Conservation (phyloP, 208 protist genomes). For the Trypanosoma cruzi region DNA sequence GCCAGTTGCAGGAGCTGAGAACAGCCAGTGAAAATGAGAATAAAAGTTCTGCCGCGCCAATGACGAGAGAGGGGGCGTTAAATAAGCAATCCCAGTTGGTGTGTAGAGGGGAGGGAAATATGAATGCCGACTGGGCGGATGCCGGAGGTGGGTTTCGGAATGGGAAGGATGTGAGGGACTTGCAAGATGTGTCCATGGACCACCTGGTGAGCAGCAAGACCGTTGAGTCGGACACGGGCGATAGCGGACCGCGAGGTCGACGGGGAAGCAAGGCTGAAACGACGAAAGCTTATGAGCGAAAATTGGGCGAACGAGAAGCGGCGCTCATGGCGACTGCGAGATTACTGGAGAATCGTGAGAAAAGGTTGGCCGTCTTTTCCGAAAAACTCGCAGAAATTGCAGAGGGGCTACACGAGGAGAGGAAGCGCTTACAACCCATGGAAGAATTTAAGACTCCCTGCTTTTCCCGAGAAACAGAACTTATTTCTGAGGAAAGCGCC, state of each 20-base stretch:
- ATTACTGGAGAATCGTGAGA: conserved; percentile 44
- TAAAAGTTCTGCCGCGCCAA: conserved; percentile 23
- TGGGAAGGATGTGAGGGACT: background rate
- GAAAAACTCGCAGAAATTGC: conserved; percentile 61
- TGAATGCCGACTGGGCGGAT: background rate
- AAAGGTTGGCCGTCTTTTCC: conserved; percentile 33
- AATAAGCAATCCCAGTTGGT: background rate
- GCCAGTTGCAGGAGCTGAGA: conserved; percentile 15
- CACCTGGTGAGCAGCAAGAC: background rate
- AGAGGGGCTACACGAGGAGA: conserved; percentile 46
- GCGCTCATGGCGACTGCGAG: conserved; percentile 34
- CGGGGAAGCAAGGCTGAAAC: background rate
- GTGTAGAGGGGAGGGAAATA: background rate
- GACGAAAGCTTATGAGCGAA: conserved; percentile 34
- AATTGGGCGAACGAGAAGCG: conserved; percentile 24
- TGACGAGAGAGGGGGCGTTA: conserved; percentile 16
- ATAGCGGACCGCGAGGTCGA: background rate
- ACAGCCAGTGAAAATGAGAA: conserved; percentile 12
- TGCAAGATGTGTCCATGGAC: background rate
- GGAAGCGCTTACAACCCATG: conserved; percentile 18
- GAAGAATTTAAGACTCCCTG: conserved; percentile 16
- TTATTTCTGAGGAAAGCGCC: background rate
- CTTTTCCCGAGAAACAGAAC: background rate
- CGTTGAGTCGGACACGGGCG: background rate
- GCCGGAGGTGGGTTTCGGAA: conserved; percentile 2